These are phyloP conservation scores for Pinus taeda DNA, from an alignment of 75 land plant genomes.

Conservation along the genomic window DNA sequence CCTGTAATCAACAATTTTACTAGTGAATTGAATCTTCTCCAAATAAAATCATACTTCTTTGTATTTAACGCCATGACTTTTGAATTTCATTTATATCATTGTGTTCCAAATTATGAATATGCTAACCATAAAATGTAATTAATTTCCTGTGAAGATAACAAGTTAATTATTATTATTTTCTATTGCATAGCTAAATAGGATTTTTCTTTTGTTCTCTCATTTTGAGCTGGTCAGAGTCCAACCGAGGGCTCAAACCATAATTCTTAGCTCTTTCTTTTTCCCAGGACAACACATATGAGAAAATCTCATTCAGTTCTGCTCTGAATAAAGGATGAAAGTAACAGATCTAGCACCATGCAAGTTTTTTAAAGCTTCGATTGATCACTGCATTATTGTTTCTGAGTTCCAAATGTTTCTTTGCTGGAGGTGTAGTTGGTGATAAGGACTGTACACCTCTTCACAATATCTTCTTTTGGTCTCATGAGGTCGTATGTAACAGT, in stretches of 20 bases:
- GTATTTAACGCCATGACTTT: not conserved
- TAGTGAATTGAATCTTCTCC: not conserved
- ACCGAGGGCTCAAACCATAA: no score
- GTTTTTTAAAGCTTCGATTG: not conserved
- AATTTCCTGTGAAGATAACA: not conserved
- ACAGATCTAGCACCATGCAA: not conserved
- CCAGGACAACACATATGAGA: no score
- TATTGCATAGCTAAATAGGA: not conserved
- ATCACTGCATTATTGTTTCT: not conserved
- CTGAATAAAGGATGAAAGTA: no score
- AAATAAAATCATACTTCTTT: not conserved
- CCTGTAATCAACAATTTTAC: conserved; percentile 18
- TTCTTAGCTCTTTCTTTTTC: no score
- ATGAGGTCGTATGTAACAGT: no score
- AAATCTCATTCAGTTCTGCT: no score
- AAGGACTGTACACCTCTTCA: no score
- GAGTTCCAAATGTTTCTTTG: not conserved
- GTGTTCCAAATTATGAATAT: not conserved
- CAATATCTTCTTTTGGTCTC: no score
- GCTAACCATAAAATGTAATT: not conserved
- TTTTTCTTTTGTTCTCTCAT: no score
- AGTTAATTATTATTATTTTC: not conserved
- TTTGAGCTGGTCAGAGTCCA: no score
- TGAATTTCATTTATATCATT: not conserved
- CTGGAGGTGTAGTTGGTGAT: no score